Percentiles rank a stretch among this genome's conserved stretches.
Evolutionary conservation across 495 filamentous ascomycete genomes (phyloP).

Genomic region (Trichoderma virens): DNA sequence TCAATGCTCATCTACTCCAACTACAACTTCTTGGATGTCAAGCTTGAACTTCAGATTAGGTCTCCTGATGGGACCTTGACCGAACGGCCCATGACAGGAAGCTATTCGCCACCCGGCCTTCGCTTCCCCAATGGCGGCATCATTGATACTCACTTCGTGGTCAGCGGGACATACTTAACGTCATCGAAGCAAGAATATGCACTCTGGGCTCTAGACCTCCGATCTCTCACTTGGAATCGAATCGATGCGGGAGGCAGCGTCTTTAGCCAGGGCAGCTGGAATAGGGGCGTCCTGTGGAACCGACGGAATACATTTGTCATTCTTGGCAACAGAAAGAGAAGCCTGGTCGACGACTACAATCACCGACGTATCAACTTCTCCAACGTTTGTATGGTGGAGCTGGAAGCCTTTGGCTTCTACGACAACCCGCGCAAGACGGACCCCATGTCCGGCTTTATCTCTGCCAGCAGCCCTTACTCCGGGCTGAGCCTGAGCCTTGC

Average conservation of each 20-base stretch:
- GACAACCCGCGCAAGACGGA: constrained; percentile 78
- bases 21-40: constrained; percentile 97
- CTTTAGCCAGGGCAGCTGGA: constrained; percentile 95
- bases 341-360: constrained; percentile 96
- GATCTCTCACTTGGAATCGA: constrained; percentile 81
- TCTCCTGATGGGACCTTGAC: constrained; percentile 73
- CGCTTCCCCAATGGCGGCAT: constrained; percentile 93
- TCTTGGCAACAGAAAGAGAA: constrained; percentile 83
- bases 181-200: constrained; percentile 98
- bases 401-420: constrained; percentile 94
- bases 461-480: constrained; percentile 62
- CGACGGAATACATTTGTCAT: constrained; percentile 91
- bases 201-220: constrained; percentile 87
- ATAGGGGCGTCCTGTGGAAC: constrained; percentile 86
- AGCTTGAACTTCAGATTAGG: constrained; percentile 85
- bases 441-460: constrained; percentile 72
- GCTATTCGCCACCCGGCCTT: constrained; percentile 80
- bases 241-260: constrained; percentile 94
- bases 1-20: constrained; percentile 98
- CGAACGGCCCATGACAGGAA: constrained; percentile 82
- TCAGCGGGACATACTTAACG: constrained; percentile 93
- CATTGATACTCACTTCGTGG: constrained; percentile 90
- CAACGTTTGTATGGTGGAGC: constrained; percentile 89
- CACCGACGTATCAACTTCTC: constrained; percentile 96
- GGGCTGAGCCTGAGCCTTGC: constrained; percentile 45